Evolutionary conservation across 352 stramenopile species (phyloP).

Genomic region (Globisporangium spiculum): DNA sequence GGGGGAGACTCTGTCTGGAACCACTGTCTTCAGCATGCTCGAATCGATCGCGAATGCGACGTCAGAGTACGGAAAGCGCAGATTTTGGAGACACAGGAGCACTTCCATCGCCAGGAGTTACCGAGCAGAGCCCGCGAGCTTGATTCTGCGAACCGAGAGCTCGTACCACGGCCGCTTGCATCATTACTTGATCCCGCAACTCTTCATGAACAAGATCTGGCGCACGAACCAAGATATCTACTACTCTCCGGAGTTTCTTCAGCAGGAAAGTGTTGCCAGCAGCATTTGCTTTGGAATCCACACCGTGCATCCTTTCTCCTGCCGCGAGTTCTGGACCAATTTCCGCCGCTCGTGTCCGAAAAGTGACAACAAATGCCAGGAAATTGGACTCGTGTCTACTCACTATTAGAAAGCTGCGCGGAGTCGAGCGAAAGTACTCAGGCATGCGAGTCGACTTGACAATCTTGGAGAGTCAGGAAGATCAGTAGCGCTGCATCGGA

Average conservation of each 20-base stretch:
- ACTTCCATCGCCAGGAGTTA: background rate
- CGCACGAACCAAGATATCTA: slow-evolving; percentile 8
- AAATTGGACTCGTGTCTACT: background rate
- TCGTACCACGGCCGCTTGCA: slow-evolving; percentile 8
- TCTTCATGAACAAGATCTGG: slow-evolving; percentile 3
- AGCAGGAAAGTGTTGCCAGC: background rate
- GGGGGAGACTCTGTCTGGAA: background rate
- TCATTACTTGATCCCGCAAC: slow-evolving; percentile 10
- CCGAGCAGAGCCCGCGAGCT: background rate
- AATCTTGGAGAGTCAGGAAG: slow-evolving; percentile 12
- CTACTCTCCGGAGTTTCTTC: slow-evolving; percentile 8
- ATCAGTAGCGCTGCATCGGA: background rate
- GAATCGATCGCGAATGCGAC: background rate
- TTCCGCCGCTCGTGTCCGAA: slow-evolving; percentile 8
- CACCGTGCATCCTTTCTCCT: slow-evolving; percentile 9
- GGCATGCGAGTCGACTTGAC: slow-evolving; percentile 9
- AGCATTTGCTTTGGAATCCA: slow-evolving; percentile 3
- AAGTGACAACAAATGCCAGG: background rate
- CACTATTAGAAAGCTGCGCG: background rate
- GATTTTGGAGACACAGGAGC: background rate
- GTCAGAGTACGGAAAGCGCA: background rate
- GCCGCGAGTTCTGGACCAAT: slow-evolving; percentile 15
- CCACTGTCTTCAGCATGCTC: background rate
- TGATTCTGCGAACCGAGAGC: slow-evolving; percentile 3
- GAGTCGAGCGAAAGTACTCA: background rate